A percentile compares a stretch with the other conserved stretches of the same genome.
Conservation (phyloP, 345 rosid genomes). For the Pelargonium nanum region DNA sequence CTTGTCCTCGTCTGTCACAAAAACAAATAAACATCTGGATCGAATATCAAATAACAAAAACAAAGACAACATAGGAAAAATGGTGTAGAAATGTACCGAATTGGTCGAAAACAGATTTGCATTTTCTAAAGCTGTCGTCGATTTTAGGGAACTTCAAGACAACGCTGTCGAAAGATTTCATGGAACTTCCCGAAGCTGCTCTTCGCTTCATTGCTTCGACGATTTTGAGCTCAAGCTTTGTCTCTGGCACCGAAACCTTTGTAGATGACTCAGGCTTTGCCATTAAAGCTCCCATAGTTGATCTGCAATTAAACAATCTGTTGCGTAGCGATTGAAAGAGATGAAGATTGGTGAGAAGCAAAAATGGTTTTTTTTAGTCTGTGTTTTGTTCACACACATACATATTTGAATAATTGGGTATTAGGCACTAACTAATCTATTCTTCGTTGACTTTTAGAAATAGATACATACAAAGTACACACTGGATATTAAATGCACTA, state of each 20-base stretch:
- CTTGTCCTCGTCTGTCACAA: conserved; percentile 64
- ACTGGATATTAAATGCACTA: too few species aligned
- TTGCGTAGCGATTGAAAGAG: too few species aligned
- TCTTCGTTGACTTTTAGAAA: too few species aligned
- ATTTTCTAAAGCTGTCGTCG: conserved; percentile 64
- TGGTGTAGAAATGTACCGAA: conserved; percentile 34
- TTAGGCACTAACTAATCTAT: too few species aligned
- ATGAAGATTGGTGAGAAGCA: too few species aligned
- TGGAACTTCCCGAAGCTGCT: conserved; percentile 49
- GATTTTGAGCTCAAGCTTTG: conserved; percentile 76
- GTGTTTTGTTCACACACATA: too few species aligned
- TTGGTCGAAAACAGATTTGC: conserved; percentile 70
- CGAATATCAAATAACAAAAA: too few species aligned
- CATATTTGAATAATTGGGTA: too few species aligned
- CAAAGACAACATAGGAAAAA: background rate
- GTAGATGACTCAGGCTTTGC: conserved; percentile 34
- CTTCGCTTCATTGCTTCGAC: conserved; percentile 68
- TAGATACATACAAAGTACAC: too few species aligned
- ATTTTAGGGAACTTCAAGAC: conserved; percentile 89
- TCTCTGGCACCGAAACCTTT: conserved; percentile 45
- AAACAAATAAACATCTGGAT: too few species aligned
- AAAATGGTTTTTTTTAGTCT: too few species aligned
- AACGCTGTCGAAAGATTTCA: conserved; percentile 74
- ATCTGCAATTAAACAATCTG: too few species aligned
- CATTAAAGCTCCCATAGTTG: conserved; percentile 50